Percentiles rank a stretch among this genome's conserved stretches.
These are phyloP conservation scores for Phaffia rhodozyma DNA, from an alignment of 1,284 basidiomycete species.

Conservation along the genomic window DNA sequence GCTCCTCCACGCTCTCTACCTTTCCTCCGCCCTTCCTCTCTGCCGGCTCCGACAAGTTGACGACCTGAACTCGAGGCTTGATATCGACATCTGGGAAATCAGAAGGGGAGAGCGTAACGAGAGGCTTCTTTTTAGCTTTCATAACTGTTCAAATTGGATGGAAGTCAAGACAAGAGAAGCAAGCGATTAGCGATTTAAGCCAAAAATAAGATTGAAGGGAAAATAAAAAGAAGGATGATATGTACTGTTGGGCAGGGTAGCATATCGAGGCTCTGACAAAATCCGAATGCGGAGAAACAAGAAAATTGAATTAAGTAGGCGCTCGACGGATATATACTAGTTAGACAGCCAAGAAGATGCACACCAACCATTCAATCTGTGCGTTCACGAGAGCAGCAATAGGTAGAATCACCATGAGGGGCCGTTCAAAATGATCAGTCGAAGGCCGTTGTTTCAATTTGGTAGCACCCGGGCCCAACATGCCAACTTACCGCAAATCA, in stretches of 20 bases:
- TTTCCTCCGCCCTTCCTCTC: conserved; percentile 85
- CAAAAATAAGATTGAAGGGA: not conserved
- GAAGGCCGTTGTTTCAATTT: too few relatives aligned
- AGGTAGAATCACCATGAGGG: not conserved
- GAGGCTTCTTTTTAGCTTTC: conserved; percentile 98
- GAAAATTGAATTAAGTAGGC: not conserved
- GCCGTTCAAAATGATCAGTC: not conserved
- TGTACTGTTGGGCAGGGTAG: conserved; percentile 46
- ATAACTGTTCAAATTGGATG: conserved; percentile 44
- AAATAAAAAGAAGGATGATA: not conserved
- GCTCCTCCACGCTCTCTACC: conserved; percentile 78
- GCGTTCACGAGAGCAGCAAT: not conserved
- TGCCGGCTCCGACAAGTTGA: conserved; percentile 85
- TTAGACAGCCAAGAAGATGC: not conserved
- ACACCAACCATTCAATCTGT: too few relatives aligned
- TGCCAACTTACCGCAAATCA: conserved; percentile 60
- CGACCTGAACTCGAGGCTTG: conserved; percentile 66
- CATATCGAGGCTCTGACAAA: conserved; percentile 73
- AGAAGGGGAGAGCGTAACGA: conserved; percentile 68
- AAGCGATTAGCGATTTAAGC: not conserved
- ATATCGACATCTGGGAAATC: conserved; percentile 57
- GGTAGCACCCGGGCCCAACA: not conserved
- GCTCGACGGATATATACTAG: not conserved
- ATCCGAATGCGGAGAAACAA: not conserved
- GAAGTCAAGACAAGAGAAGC: not conserved